Evolutionary conservation across 2,329 filamentous ascomycete genomes (phyloP).

Genomic region (Niveomyces coronatus): DNA sequence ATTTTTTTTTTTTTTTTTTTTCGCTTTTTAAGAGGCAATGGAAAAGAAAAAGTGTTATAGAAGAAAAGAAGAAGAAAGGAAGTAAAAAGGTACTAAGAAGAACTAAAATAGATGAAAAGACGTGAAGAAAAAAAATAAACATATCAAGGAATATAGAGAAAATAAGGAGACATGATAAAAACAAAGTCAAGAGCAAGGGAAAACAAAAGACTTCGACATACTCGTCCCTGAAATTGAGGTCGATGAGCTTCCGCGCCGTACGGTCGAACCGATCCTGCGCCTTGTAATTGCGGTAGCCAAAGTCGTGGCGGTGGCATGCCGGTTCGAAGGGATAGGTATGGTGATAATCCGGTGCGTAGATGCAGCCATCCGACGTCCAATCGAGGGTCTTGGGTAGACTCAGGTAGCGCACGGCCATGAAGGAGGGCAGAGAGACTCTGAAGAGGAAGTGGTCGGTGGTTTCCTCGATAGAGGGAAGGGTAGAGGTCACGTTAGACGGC

Average conservation of each 20-base stretch:
- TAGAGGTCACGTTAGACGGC: slow-evolving; percentile 21
- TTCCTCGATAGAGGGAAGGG: slow-evolving; percentile 9
- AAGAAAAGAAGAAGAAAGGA: no score
- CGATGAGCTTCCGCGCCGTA: slow-evolving; percentile 26
- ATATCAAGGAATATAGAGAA: no score
- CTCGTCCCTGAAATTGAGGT: slow-evolving; percentile 31
- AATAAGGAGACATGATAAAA: no score
- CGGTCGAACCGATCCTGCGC: slow-evolving; percentile 26
- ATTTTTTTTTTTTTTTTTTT: no score
- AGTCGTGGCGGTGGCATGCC: slow-evolving; percentile 32
- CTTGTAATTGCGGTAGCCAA: slow-evolving; percentile 30
- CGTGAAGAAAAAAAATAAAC: no score
- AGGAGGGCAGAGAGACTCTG: not conserved
- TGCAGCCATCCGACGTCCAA: slow-evolving; percentile 18
- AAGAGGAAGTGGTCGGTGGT: slow-evolving; percentile 8
- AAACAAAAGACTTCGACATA: slow-evolving; percentile 10
- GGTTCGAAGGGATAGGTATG: slow-evolving; percentile 17
- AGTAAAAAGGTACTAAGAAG: no score
- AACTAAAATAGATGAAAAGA: no score
- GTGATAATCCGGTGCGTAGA: slow-evolving; percentile 16
- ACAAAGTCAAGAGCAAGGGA: not conserved
- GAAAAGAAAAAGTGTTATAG: no score
- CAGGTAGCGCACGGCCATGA: not conserved
- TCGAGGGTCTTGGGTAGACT: slow-evolving; percentile 3
- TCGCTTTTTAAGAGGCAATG: no score